These are phyloP conservation scores for Neopestalotiopsis sp. DNA, from an alignment of 2,329 filamentous ascomycete genomes.

Conservation along the genomic window DNA sequence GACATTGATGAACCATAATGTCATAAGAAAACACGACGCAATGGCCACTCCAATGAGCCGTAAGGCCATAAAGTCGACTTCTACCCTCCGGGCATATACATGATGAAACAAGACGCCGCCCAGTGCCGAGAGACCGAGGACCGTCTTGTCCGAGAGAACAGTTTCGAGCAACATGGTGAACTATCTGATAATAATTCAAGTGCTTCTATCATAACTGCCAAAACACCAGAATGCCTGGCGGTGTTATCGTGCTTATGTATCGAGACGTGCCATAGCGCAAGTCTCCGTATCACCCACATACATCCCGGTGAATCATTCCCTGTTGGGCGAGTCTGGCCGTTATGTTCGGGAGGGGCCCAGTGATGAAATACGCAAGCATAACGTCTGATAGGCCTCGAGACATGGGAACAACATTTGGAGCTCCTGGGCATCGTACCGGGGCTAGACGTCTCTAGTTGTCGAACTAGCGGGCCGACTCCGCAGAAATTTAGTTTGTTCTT, in stretches of 20 bases:
- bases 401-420: background rate
- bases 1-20: background rate
- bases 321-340: background rate
- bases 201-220: background rate
- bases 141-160: background rate
- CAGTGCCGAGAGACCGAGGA: slow-evolving; percentile 5
- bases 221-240: background rate
- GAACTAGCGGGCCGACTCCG: background rate
- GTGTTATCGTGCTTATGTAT: background rate
- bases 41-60: background rate
- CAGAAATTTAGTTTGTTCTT: slow-evolving; percentile 2
- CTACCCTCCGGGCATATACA: slow-evolving; percentile 20
- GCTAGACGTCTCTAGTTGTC: slow-evolving; percentile 1
- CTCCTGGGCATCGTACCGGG: background rate
- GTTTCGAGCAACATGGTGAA: background rate
- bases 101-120: slow-evolving; percentile 20
- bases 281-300: background rate
- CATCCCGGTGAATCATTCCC: background rate
- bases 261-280: background rate
- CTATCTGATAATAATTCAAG: slow-evolving; percentile 1
- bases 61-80: slow-evolving; percentile 18
- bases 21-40: background rate
- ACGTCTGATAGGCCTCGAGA: background rate
- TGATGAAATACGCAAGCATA: background rate
- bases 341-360: background rate